These are phyloP conservation scores for Podaxis sp. DNA, from an alignment of 768 basidiomycete genomes.

Conservation along the genomic window DNA sequence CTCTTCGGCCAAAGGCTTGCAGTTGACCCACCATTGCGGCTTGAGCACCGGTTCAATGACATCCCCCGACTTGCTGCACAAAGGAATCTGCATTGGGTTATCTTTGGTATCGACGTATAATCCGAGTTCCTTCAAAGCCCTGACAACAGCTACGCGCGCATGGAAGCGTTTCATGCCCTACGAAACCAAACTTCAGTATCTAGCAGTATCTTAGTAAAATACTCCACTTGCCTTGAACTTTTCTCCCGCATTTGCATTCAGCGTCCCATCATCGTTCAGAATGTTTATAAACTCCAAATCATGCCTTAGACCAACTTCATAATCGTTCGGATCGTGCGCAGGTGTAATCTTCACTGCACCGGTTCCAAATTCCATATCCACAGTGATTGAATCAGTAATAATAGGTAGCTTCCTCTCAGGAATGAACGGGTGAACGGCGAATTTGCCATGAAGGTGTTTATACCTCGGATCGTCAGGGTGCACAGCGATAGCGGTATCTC, in stretches of 20 bases:
- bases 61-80: constrained; percentile 90
- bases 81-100: constrained; percentile 95
- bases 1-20: constrained; percentile 86
- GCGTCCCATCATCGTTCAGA: constrained; percentile 93
- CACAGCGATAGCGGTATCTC: constrained; percentile 95
- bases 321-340: constrained; percentile 96
- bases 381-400: constrained; percentile 78
- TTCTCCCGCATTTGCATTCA: constrained; percentile 84
- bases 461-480: constrained; percentile 92
- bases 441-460: constrained; percentile 95
- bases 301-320: constrained; percentile 87
- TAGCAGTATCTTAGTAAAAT: not conserved
- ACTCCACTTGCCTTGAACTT: constrained; percentile 51
- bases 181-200: not conserved
- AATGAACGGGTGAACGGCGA: constrained; percentile 84
- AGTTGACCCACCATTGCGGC: constrained; percentile 99
- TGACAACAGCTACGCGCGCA: constrained; percentile 77
- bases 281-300: constrained; percentile 91
- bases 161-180: constrained; percentile 97
- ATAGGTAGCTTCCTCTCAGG: constrained; percentile 79
- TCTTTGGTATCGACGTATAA: constrained; percentile 89
- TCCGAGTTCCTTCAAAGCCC: constrained; percentile 78
- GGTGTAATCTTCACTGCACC: constrained; percentile 99
- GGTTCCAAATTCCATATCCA: constrained; percentile 95
- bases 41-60: constrained; percentile 93